Base-by-base conservation (phyloP, 2,329 filamentous ascomycete genomes). In the Fusarium miscanthi region DNA sequence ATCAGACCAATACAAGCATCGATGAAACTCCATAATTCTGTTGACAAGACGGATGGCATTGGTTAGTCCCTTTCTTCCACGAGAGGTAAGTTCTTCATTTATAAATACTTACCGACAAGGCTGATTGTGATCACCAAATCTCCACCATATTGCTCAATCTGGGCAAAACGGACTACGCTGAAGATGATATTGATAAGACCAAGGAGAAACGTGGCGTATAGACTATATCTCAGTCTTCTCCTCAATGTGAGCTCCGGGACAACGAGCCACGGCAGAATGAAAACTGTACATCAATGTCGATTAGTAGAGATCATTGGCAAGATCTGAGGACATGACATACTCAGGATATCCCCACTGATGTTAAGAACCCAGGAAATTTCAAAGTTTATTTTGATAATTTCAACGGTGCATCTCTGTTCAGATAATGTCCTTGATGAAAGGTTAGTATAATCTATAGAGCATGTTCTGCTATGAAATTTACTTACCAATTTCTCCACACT, bases 181-280 rank as follows among this genome's bases (percentile, higher is more conserved):
- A 73, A 59, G 13, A 41, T 14, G 1, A 73, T 67, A 8, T 69
- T 73, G 14, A 73, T 40, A 7, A 67, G 11, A 2, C 70, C 69
- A 3, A 73, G 61, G 0, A 72, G 49, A 40, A 73, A 70, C 0
- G 66, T 73, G 16, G 40, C 60, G 25, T 73, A 73, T 1, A 73
- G 13, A 8, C 66, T 66, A 6, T 63, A 57, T 21, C 56, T 46
- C 2, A 73, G 23, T 13, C 40, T 31, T 17, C 38, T 42, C 12
- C 38, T 49, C 6, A 73, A n/a, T 8, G 60, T 63, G 1, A 73
- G 46, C 16, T 58, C 66, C 1, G 58, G 54, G 5, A 73, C 30
- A 2, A 73, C 63, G 16, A 73, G 49, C 69, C 70, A 73, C 6
- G 70, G 70, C 3, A 73, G 33, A 19, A 56, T 25, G 16, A 70